Percentiles rank a stretch among this genome's conserved stretches.
phyloP scores from a whole-genome alignment of 2,329 filamentous ascomycete species.

The Sporothrix euskadiensis region DNA sequence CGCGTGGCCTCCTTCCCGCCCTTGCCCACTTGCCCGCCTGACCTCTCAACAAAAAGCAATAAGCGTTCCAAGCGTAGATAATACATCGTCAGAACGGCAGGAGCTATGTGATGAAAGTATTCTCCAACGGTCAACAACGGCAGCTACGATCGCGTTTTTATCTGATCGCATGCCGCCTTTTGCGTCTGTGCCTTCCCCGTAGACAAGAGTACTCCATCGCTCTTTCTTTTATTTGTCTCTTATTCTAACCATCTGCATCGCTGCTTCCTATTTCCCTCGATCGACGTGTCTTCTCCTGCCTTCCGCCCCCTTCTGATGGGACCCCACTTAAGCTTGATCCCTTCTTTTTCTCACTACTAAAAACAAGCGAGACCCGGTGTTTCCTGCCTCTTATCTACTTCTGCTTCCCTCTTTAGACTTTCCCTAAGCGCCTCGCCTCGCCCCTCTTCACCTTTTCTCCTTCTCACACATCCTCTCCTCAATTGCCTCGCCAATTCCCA shows the following conservation, averaged over 20 bases:
- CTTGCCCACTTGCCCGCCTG: neutral
- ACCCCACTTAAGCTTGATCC: constrained; percentile 26
- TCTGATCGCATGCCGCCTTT: neutral
- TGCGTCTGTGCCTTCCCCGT: neutral
- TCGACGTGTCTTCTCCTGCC: constrained; percentile 20
- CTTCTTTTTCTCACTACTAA: constrained; percentile 19
- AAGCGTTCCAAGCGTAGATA: neutral
- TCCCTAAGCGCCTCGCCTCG: neutral
- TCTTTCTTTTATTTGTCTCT: neutral
- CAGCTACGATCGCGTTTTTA: neutral
- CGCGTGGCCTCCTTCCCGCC: constrained; percentile 17
- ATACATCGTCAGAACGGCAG: neutral
- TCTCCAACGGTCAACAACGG: constrained; percentile 4
- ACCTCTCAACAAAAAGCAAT: constrained; percentile 29
- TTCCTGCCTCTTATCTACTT: constrained; percentile 20
- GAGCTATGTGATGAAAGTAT: constrained; percentile 2
- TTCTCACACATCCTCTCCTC: neutral
- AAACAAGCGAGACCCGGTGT: constrained; percentile 16
- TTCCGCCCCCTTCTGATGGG: constrained; percentile 14
- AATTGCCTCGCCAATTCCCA: neutral
- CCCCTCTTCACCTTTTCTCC: neutral
- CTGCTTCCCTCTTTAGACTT: neutral
- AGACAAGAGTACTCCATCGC: neutral
- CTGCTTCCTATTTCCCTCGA: constrained; percentile 2
- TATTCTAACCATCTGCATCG: neutral